Conservation (phyloP, 768 basidiomycete species). For the Pleurotus tuoliensis region DNA sequence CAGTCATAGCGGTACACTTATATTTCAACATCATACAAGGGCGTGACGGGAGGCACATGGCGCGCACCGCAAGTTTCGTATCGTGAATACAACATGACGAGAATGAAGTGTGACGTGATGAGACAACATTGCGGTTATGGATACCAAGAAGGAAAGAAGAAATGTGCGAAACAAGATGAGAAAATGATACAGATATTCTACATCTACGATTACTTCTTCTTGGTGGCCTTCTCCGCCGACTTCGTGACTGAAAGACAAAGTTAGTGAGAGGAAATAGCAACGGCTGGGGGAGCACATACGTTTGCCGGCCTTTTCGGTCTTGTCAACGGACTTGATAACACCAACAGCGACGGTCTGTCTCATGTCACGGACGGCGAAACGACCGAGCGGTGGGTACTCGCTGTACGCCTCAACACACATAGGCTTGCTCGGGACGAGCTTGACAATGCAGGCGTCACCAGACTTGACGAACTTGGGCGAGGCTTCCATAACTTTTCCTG, state of each 20-base stretch:
- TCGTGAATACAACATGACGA: constrained; percentile 44
- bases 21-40: constrained; percentile 9
- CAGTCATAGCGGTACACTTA: constrained; percentile 2
- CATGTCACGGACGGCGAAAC: constrained; percentile 99
- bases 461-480: constrained; percentile 98
- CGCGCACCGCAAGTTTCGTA: constrained; percentile 14
- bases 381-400: constrained; percentile 98
- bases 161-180: constrained; percentile 44
- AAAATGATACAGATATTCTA: constrained; percentile 64
- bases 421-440: constrained; percentile 94
- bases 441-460: constrained; percentile 98
- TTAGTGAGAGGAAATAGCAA: neutral
- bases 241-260: constrained; percentile 62
- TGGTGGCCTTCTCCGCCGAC: constrained; percentile 93
- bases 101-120: constrained; percentile 21
- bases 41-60: constrained; percentile 7
- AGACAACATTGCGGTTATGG: constrained; percentile 26
- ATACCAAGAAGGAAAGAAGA: constrained; percentile 39
- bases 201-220: constrained; percentile 90
- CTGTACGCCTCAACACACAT: constrained; percentile 94
- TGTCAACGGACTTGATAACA: constrained; percentile 97
- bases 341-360: constrained; percentile 98
- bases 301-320: constrained; percentile 91
- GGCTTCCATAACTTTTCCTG: constrained; percentile 88
- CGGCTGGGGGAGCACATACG: constrained; percentile 36